Conservation (phyloP, 495 filamentous ascomycete species). For the Podospora pseudopauciseta region DNA sequence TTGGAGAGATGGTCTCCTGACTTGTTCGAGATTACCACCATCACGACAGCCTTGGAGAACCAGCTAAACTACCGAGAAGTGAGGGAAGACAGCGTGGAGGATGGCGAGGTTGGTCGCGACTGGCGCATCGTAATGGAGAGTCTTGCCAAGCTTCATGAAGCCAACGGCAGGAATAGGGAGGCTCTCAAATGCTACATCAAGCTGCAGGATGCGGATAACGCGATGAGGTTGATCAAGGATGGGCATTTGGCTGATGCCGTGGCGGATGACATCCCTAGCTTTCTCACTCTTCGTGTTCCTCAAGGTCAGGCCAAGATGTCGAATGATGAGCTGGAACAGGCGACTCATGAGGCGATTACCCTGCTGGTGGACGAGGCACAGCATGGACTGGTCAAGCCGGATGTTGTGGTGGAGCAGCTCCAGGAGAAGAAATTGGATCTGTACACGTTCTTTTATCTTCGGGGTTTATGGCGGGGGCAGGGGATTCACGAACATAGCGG, state of each 20-base stretch:
- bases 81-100: slow-evolving; percentile 63
- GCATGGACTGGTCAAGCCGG: slow-evolving; percentile 77
- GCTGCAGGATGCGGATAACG: slow-evolving; percentile 84
- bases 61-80: slow-evolving; percentile 67
- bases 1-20: slow-evolving; percentile 81
- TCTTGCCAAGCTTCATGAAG: slow-evolving; percentile 78
- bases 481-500: slow-evolving; percentile 43
- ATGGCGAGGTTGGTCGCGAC: slow-evolving; percentile 62
- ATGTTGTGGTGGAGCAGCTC: slow-evolving; percentile 74
- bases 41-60: slow-evolving; percentile 68
- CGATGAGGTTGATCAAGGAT: slow-evolving; percentile 78
- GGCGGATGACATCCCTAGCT: slow-evolving; percentile 80
- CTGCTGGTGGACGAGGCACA: slow-evolving; percentile 88
- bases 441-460: slow-evolving; percentile 92
- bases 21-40: slow-evolving; percentile 68
- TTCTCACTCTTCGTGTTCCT: slow-evolving; percentile 81
- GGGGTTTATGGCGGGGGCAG: slow-evolving; percentile 76
- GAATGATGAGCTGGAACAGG: slow-evolving; percentile 66
- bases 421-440: slow-evolving; percentile 49
- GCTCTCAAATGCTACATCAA: slow-evolving; percentile 85
- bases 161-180: slow-evolving; percentile 71
- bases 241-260: slow-evolving; percentile 82
- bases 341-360: slow-evolving; percentile 74
- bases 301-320: slow-evolving; percentile 66
- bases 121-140: slow-evolving; percentile 82